Percentiles rank a stretch among this genome's conserved stretches.
Evolutionary conservation across 345 rosid genomes (phyloP).

Genomic region (Angophora floribunda): DNA sequence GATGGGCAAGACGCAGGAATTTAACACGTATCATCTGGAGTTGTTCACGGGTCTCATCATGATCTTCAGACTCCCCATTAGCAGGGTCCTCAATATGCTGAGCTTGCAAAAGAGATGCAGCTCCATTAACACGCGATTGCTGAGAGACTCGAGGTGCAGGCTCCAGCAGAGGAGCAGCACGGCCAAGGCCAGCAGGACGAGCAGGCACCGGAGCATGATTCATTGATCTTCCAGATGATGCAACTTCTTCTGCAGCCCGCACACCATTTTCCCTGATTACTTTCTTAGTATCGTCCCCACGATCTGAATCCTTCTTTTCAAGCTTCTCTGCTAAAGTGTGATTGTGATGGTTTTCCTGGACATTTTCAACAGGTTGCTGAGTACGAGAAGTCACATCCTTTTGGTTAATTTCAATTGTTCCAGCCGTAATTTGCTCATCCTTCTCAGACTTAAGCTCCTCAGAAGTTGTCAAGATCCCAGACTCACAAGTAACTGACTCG

Average conservation of each 20-base stretch:
- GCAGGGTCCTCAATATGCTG: constrained; percentile 75
- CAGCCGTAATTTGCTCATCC: constrained; percentile 10
- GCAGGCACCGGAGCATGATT: constrained; percentile 18
- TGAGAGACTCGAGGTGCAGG: constrained; percentile 67
- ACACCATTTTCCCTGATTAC: constrained; percentile 12
- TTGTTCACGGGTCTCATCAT: constrained; percentile 91
- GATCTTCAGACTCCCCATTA: constrained; percentile 66
- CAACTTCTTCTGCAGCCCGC: not conserved
- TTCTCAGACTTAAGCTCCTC: constrained; percentile 13
- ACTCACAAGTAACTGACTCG: constrained; percentile 1
- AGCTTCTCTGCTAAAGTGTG: constrained; percentile 12
- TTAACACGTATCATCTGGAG: constrained; percentile 98
- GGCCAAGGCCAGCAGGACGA: constrained; percentile 94
- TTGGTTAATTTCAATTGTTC: constrained; percentile 1
- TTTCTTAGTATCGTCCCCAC: constrained; percentile 7
- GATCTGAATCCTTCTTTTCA: constrained; percentile 13
- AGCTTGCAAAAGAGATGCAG: constrained; percentile 37
- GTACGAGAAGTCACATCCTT: constrained; percentile 13
- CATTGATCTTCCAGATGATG: not conserved
- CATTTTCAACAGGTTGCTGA: constrained; percentile 6
- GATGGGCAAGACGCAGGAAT: constrained; percentile 90
- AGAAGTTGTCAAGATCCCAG: constrained; percentile 1
- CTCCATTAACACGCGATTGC: constrained; percentile 75
- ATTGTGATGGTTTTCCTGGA: constrained; percentile 9
- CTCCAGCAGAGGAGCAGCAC: constrained; percentile 71